Conservation (phyloP, 73 alveolate genomes). For the Uronychia binucleata region DNA sequence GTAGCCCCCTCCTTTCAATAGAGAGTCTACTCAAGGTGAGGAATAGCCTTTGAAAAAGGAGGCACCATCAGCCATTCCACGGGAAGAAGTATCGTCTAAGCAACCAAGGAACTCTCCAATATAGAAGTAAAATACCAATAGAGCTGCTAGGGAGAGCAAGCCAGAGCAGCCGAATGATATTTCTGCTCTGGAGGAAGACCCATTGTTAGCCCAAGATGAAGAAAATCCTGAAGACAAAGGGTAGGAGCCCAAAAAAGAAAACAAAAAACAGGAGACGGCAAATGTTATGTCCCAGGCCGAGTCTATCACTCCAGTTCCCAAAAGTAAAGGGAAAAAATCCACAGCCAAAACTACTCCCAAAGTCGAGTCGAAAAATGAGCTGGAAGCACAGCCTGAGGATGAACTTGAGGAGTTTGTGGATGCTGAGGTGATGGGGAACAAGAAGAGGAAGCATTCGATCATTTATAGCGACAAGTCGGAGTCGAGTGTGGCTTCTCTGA, state of each 20-base stretch:
- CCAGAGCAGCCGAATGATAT: too few relatives aligned
- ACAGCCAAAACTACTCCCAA: background rate
- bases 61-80: too few relatives aligned
- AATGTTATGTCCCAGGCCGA: background rate
- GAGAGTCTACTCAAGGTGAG: background rate
- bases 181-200: too few relatives aligned
- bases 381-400: conserved; percentile 8
- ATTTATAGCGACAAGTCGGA: conserved; percentile 66
- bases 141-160: background rate
- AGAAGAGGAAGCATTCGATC: conserved; percentile 2
- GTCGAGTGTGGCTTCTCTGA: conserved; percentile 57
- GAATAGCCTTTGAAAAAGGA: too few relatives aligned
- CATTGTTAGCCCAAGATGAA: too few relatives aligned
- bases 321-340: background rate
- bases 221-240: background rate
- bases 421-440: conserved; percentile 10
- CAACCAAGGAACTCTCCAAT: background rate
- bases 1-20: background rate
- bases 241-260: background rate
- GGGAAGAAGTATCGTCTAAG: too few relatives aligned
- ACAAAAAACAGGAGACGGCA: background rate
- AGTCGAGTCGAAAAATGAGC: background rate
- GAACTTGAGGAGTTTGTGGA: conserved; percentile 1
- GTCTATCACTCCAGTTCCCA: background rate
- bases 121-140: background rate